Evolutionary conservation across 371 early-diverging fungal genomes (phyloP), one percentile per base, ranked within the genome.

Genomic region (Actinomortierella wolfii): DNA sequence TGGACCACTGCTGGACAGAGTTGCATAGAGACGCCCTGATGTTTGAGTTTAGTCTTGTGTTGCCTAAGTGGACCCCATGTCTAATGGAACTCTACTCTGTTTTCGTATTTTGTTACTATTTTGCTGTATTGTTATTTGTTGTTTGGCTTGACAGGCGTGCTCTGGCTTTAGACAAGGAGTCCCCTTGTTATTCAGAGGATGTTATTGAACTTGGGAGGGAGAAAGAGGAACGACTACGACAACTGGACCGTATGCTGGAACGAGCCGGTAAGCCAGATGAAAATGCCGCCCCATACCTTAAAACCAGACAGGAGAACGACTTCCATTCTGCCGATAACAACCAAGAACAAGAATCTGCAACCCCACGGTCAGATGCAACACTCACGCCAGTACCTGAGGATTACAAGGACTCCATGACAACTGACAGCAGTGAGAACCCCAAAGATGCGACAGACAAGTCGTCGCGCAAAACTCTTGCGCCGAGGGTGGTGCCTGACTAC

Each of bases 401-500:
- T n/a, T n/a, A n/a, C n/a, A n/a, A n/a, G n/a, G n/a, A n/a, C n/a
- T n/a, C n/a, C n/a, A n/a, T n/a, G n/a, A n/a, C n/a, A n/a, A n/a
- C n/a, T n/a, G n/a, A 18, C 42, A 63, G 18, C 44, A 34, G n/a
- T 8, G 20, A n/a, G 2, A 28, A 15, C 45, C 44, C 21, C 23
- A 34, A 3, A 44, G 3, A 29, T 26, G 3, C 28, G 45, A 56
- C 17, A n/a, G n/a, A 14, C 14, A 54, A 44, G 34, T 29, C 39
- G 21, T 9, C 34, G 0, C 40, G 44, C 4, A 8, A 18, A 2
- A 47, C 9, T 9, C 23, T 56, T 26, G 51, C 56, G 15, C 57
- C 67, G 15, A 26, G 67, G 17, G 74, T 67, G 25, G 64, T 73
- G 0, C 74, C 74, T 0, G 74, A 73, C 21, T 34, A 63, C 57